These are phyloP conservation scores for Clarireedia paspali DNA, from an alignment of 2,329 filamentous ascomycete species.

Conservation along the genomic window DNA sequence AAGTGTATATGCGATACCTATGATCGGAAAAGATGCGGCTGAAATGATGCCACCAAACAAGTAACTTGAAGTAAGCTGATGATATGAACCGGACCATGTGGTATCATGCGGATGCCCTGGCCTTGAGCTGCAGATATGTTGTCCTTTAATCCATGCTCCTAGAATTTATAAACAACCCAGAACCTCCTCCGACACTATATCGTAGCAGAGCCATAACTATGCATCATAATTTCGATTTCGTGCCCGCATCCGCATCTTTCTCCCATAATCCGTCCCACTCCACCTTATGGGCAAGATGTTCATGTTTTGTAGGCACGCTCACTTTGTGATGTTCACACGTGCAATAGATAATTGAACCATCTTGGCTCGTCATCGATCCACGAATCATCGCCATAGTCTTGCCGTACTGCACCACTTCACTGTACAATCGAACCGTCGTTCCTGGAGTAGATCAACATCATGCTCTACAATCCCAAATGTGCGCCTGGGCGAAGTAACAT, in stretches of 20 bases:
- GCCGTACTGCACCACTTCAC: constrained; percentile 38
- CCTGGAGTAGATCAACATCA: constrained; percentile 16
- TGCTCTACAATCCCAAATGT: background rate
- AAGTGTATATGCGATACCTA: too few relatives aligned
- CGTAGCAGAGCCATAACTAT: constrained; percentile 12
- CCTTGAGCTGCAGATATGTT: too few relatives aligned
- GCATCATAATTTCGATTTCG: constrained; percentile 29
- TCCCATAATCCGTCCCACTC: constrained; percentile 33
- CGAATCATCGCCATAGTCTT: constrained; percentile 44
- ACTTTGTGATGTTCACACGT: constrained; percentile 48
- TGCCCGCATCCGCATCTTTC: constrained; percentile 4
- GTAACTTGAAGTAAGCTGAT: too few relatives aligned
- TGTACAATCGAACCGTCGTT: constrained; percentile 35
- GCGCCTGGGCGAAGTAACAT: constrained; percentile 8
- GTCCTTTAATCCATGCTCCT: too few relatives aligned
- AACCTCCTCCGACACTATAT: constrained; percentile 9
- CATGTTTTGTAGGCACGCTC: constrained; percentile 32
- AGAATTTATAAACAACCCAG: too few relatives aligned
- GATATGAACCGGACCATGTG: too few relatives aligned
- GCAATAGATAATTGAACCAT: constrained; percentile 40
- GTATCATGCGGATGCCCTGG: too few relatives aligned
- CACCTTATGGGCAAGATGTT: constrained; percentile 33
- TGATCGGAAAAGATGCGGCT: too few relatives aligned
- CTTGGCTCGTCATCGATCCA: constrained; percentile 40
- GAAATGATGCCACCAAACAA: too few relatives aligned